phyloP scores from a whole-genome alignment of 2,329 filamentous ascomycete species.

The Colletotrichum falcatum region DNA sequence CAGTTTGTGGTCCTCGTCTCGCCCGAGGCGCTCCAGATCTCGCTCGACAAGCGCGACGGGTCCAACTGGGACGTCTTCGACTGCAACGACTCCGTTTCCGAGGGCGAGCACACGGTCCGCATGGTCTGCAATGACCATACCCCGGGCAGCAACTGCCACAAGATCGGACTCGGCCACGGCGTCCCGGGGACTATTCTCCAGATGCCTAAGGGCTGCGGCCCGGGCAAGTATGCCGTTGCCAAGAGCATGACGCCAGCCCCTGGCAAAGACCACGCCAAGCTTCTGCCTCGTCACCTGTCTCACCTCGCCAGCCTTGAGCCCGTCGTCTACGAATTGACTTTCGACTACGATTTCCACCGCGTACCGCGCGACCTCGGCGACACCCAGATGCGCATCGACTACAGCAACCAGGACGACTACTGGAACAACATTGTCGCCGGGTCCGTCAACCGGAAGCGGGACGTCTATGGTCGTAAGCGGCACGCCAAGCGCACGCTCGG shows the following conservation, averaged over 20 bases:
- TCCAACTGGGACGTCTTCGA: slow-evolving; percentile 58
- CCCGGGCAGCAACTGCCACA: slow-evolving; percentile 6
- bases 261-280: slow-evolving; percentile 10
- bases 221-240: slow-evolving; percentile 28
- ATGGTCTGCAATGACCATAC: slow-evolving; percentile 28
- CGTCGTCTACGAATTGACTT: slow-evolving; percentile 24
- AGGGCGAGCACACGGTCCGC: slow-evolving; percentile 16
- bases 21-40: slow-evolving; percentile 50
- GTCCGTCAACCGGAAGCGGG: not conserved
- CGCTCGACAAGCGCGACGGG: slow-evolving; percentile 56
- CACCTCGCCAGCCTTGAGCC: slow-evolving; percentile 10
- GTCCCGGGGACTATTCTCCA: slow-evolving; percentile 33
- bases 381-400: slow-evolving; percentile 55
- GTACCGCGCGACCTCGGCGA: slow-evolving; percentile 49
- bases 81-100: slow-evolving; percentile 47
- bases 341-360: slow-evolving; percentile 53
- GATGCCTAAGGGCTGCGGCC: slow-evolving; percentile 22
- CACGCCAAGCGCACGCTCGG: slow-evolving; percentile 46
- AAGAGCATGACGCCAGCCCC: slow-evolving; percentile 1
- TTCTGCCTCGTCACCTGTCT: slow-evolving; percentile 16
- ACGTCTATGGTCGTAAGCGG: slow-evolving; percentile 10
- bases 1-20: slow-evolving; percentile 49
- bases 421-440: slow-evolving; percentile 50
- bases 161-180: slow-evolving; percentile 15
- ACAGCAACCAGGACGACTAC: slow-evolving; percentile 52